Base-by-base conservation (phyloP, 345 rosid genomes). In the Orychophragmus violaceus region DNA sequence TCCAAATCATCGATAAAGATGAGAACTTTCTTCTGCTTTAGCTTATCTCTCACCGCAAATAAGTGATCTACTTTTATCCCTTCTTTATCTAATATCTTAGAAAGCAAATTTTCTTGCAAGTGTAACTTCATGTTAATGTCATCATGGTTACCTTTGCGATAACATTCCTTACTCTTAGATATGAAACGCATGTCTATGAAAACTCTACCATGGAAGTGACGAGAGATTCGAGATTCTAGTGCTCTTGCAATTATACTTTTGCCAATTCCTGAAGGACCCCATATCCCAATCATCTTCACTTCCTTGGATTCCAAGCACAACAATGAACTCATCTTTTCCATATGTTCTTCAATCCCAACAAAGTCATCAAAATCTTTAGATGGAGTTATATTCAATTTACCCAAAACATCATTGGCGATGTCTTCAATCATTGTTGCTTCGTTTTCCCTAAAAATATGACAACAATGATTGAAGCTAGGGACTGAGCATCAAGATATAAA, bases 261-360 rank as follows among this genome's bases (percentile, higher is more conserved):
- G 45, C 45, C 45, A 39, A 39, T 39, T n/a, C 45, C 18, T 8
- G 45, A 39, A 14, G 45, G 45, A 14, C 76, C 76, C 63, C 64
- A 57, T 41, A 72, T 56, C 19, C 76, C 76, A 53, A 72, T 48
- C 29, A 56, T 54, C 21, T 5, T 62, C 23, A 36, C 76, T 39
- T 63, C 41, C 19, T 54, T 5, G 2, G 57, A 25, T 14, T 45
- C 58, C 37, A 45, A n/a, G 0, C 5, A 0, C 23, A 71, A 36
- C n/a, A 53, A 10, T 24, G 5, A 2, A 39, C 9, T 62, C 56
- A 71, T 51, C 3, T 55, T 10, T 8, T 44, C 42, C 0, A 71
- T 45, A 71, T 57, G 76, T 24, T 57, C 8, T 2, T 71, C 23
- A 1, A 64, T 36, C 14, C 70, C 70, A 0, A 64, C 59, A 25